phyloP scores from a whole-genome alignment of 129 eudicot genomes.

The Silybum marianum region DNA sequence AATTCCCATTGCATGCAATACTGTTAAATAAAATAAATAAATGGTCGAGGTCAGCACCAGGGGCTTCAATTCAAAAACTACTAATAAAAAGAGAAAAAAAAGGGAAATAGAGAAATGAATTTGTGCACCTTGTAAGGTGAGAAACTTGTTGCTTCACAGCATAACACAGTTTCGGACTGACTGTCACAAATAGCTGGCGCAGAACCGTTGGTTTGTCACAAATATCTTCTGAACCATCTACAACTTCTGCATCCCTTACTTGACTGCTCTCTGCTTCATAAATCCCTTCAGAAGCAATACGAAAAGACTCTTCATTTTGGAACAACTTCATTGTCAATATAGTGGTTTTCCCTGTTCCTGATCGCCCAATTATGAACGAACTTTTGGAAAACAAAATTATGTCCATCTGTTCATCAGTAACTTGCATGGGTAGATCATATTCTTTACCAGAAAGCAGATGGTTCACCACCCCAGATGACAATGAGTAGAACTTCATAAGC shows the following conservation, averaged over 20 bases:
- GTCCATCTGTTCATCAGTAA: conserved; percentile 65
- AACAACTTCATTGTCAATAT: conserved; percentile 69
- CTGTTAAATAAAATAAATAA: conserved; percentile 31
- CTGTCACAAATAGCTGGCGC: conserved; percentile 80
- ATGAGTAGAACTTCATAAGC: conserved; percentile 49
- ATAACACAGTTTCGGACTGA: conserved; percentile 74
- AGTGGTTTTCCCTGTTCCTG: conserved; percentile 87
- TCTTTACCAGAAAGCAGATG: conserved; percentile 66
- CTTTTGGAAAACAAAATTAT: conserved; percentile 50
- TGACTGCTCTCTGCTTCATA: conserved; percentile 14
- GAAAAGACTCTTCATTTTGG: conserved; percentile 48
- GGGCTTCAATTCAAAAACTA: too few species aligned
- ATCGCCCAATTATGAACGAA: conserved; percentile 69
- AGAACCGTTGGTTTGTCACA: conserved; percentile 27
- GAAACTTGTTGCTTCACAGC: conserved; percentile 76
- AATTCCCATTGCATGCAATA: conserved; percentile 33
- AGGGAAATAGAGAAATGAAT: neutral
- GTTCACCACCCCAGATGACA: conserved; percentile 33
- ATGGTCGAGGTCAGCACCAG: too few species aligned
- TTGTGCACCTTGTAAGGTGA: conserved; percentile 65
- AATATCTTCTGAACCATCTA: conserved; percentile 11
- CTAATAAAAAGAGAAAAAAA: too few species aligned
- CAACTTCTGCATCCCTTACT: neutral
- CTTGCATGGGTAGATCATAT: conserved; percentile 68
- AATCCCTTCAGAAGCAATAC: conserved; percentile 42